Base-by-base conservation (phyloP, 75 land plant genomes). In the Larix kaempferi region DNA sequence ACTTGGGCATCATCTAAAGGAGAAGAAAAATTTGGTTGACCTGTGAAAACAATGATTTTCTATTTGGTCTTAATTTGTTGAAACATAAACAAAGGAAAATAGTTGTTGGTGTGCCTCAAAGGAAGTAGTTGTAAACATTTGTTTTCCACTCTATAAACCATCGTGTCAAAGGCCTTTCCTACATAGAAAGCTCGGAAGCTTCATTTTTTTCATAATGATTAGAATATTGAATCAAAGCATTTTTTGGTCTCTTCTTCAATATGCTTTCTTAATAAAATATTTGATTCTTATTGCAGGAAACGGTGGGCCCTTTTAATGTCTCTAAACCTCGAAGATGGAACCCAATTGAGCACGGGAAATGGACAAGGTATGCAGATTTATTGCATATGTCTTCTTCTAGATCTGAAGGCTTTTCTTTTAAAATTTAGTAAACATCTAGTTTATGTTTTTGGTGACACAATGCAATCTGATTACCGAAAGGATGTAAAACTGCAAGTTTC, bases 241-340 rank as follows among this genome's bases (percentile, higher is more conserved):
- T 15, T 64, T 64, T 3, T 64, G 14, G 17, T 64, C 67, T 64
- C 37, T 64, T 64, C 67, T 64, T 26, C 27, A 27, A 35, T 29
- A 17, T 14, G 6, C 0, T 21, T 19, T 35, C 21, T 67, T 37
- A 5, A 7, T 37, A 67, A 37, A 44, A 67, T 6, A 67, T 67
- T 67, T 33, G 37, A 10, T 15, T 37, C 21, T 67, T 39, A 35
- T 80, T 88, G 58, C 93, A 96, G 99, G 99, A 98, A 17, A 94
- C 93, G 1, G 79, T 89, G 5, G 99, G 99, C 37, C 99, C 95
- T 57, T 96, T 98, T 78, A 92, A 74, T 3, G 69, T 79, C 65
- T 85, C 95, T 15, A 92, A 96, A 74, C 99, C 98, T 21, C 78
- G 92, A 58, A 83, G 84, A 12, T 94, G 99, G 99, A 94, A 83